Percentiles rank a stretch among this genome's conserved stretches.
These are phyloP conservation scores for Trypanosoma scelopori DNA, from an alignment of 208 protist species.

Conservation along the genomic window DNA sequence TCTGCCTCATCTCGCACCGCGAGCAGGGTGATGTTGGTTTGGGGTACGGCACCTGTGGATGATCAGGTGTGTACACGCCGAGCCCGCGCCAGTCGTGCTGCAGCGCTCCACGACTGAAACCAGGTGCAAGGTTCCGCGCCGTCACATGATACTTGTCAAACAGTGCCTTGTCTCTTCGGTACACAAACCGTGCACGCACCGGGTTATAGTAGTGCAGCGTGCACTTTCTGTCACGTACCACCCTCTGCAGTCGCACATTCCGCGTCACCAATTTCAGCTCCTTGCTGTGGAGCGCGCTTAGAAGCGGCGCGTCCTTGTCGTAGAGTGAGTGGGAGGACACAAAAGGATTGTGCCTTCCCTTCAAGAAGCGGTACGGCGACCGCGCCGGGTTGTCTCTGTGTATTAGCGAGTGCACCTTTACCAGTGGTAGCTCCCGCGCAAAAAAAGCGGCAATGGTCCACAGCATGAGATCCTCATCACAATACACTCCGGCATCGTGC, in stretches of 20 bases:
- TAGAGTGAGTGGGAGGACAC: slow-evolving; percentile 48
- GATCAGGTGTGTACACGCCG: slow-evolving; percentile 85
- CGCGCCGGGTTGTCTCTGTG: slow-evolving; percentile 42
- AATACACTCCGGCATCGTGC: slow-evolving; percentile 82
- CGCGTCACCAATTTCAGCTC: slow-evolving; percentile 67
- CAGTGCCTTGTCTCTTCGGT: slow-evolving; percentile 83
- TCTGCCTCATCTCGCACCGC: background rate
- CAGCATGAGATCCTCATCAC: slow-evolving; percentile 87
- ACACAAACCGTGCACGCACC: slow-evolving; percentile 67
- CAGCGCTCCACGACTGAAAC: slow-evolving; percentile 80
- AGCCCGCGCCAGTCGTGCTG: slow-evolving; percentile 75
- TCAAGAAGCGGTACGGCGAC: slow-evolving; percentile 65
- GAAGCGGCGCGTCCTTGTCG: slow-evolving; percentile 49
- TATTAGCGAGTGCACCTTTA: slow-evolving; percentile 80
- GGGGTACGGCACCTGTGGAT: slow-evolving; percentile 74
- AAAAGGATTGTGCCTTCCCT: slow-evolving; percentile 57
- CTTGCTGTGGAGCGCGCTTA: slow-evolving; percentile 63
- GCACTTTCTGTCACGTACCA: slow-evolving; percentile 57
- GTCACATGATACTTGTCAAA: slow-evolving; percentile 88
- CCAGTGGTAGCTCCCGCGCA: slow-evolving; percentile 70
- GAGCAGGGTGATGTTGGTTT: slow-evolving; percentile 7
- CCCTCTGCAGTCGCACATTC: slow-evolving; percentile 38
- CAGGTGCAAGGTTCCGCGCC: slow-evolving; percentile 74
- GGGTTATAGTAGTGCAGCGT: slow-evolving; percentile 68
- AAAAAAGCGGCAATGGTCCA: slow-evolving; percentile 84